These are phyloP conservation scores for Aureoboletus auriporus DNA, from an alignment of 768 basidiomycete species.

Conservation along the genomic window DNA sequence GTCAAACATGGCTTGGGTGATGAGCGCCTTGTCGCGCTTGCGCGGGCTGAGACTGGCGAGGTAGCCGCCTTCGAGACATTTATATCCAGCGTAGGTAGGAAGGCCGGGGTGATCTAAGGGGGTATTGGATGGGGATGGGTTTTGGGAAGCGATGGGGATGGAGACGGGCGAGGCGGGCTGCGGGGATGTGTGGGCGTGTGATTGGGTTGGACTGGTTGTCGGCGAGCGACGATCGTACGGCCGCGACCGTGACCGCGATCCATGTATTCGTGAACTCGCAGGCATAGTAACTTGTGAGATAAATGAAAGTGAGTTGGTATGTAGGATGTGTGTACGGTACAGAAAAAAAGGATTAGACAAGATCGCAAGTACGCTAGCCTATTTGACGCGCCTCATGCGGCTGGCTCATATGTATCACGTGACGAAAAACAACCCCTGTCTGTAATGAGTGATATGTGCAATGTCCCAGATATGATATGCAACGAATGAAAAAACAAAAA, in stretches of 20 bases:
- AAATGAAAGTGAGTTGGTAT: slow-evolving; percentile 13
- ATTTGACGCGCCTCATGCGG: slow-evolving; percentile 14
- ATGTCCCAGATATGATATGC: not conserved
- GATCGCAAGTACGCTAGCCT: slow-evolving; percentile 10
- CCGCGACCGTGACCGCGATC: slow-evolving; percentile 6
- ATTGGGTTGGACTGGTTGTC: slow-evolving; percentile 3
- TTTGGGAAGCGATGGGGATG: not conserved
- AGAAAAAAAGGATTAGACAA: slow-evolving; percentile 14
- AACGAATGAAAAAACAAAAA: not conserved
- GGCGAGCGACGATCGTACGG: slow-evolving; percentile 23
- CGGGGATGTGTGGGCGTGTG: not conserved
- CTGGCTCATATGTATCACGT: slow-evolving; percentile 29
- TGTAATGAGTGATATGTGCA: not conserved
- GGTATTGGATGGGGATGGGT: not conserved
- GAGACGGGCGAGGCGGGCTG: slow-evolving; percentile 1
- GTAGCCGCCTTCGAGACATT: slow-evolving; percentile 55
- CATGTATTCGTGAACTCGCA: slow-evolving; percentile 12
- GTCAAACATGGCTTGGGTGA: slow-evolving; percentile 67
- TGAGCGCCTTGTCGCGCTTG: slow-evolving; percentile 66
- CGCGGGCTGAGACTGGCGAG: slow-evolving; percentile 52
- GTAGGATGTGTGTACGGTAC: slow-evolving; percentile 21
- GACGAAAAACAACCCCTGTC: slow-evolving; percentile 26
- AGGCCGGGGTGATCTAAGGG: slow-evolving; percentile 41
- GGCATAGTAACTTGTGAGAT: slow-evolving; percentile 16
- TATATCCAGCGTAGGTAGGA: slow-evolving; percentile 60